Base-by-base conservation (phyloP, 192 early-diverging fungal species). In the Rhizophagus prolifer region DNA sequence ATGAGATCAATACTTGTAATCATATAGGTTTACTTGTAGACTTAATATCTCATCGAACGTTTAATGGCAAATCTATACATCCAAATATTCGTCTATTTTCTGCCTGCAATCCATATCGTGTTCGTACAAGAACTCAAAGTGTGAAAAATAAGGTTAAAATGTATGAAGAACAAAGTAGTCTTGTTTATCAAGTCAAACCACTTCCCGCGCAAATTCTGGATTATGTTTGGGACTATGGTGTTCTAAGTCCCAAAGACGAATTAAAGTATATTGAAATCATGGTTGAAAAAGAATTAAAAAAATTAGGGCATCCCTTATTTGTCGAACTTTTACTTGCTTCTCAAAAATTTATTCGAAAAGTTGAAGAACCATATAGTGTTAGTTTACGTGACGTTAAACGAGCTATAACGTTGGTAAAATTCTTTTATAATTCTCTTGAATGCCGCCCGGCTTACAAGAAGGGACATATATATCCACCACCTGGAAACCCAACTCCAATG, bases 371-470 rank as follows among this genome's bases (percentile, higher is more conserved):
- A 9, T 36, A 66, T 31, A 76, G 68, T 47, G 75, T 76, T 13
- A 76, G 75, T 38, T 50, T 76, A 19, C 75, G 75, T 31, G 75
- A 76, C n/a, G 75, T 76, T 14, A 76, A 70, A 23, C 63, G 75
- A 38, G 59, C 75, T 12, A 63, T 76, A 19, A 63, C 9, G 38
- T 54, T 54, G 6, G 16, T 54, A 19, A 54, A 6, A n/a, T 54
- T 54, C 50, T 54, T 54, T 6, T 6, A 4, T 54, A 21, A 54
- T 54, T 54, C 50, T 5, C 50, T 54, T 54, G 50, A 54, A 21
- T 21, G 21, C 21, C 50, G 50, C 6, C 50, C 50, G 5, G 4
- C 1, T 21, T 54, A 21, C 4, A 54, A 54, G 19, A 54, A 54
- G 50, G 16, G 50, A 21, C 50, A 19, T 4, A 54, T 21, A 54